phyloP scores from a whole-genome alignment of 257 asterid species.

The Parsonsia alboflavescens region DNA sequence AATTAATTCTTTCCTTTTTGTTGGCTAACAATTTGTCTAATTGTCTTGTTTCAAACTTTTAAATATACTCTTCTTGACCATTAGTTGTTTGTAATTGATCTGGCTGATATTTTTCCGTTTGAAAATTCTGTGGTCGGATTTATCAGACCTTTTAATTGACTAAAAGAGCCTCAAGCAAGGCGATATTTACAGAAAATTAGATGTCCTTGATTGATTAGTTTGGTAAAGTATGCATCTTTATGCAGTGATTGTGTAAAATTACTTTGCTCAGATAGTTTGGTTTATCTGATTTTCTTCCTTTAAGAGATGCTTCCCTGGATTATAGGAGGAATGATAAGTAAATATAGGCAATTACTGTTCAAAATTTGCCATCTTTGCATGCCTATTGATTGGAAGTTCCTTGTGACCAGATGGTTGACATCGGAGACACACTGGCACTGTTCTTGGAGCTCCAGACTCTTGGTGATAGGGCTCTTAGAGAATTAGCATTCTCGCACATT shows the following conservation, averaged over 20 bases:
- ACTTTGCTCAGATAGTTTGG: not conserved
- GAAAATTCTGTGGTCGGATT: not conserved
- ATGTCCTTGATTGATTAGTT: not conserved
- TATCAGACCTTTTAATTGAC: not conserved
- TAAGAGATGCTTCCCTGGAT: not conserved
- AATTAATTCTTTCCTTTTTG: not conserved
- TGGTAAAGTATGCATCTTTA: not conserved
- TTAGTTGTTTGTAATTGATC: not conserved
- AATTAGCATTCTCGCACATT: constrained; percentile 68
- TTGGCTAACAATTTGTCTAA: not conserved
- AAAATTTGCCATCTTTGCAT: not conserved
- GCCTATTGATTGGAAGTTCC: not conserved
- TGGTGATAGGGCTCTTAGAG: constrained; percentile 57
- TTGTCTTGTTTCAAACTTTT: constrained; percentile 1
- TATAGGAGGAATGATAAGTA: not conserved
- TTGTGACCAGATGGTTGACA: constrained; percentile 48
- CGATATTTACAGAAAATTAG: not conserved
- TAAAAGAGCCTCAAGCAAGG: not conserved
- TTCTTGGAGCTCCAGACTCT: constrained; percentile 92
- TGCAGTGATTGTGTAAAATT: not conserved
- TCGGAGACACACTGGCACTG: constrained; percentile 54
- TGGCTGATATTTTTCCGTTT: not conserved
- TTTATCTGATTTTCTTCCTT: not conserved
- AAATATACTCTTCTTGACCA: not conserved
- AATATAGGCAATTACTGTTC: not conserved